Conservation (phyloP, 75 land plant species). For the Cunninghamia lanceolata region DNA sequence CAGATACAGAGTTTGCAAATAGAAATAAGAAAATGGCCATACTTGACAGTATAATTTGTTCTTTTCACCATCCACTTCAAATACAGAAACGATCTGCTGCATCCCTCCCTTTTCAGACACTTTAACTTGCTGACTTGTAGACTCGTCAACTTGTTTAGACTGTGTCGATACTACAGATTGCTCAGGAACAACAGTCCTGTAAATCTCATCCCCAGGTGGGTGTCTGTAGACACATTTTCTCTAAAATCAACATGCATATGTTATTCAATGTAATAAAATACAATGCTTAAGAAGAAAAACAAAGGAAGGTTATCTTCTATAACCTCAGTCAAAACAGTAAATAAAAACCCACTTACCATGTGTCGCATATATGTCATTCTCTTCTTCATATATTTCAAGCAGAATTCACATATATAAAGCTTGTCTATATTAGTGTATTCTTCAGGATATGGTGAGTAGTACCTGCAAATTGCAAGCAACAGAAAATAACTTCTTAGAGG, state of each 20-base stretch:
- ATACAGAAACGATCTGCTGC: constrained; percentile 25
- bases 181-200: constrained; percentile 28
- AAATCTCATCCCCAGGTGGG: constrained; percentile 58
- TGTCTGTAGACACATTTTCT: constrained; percentile 30
- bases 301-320: neutral
- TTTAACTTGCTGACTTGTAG: constrained; percentile 5
- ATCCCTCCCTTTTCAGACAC: constrained; percentile 11
- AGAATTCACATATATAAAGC: constrained; percentile 49
- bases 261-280: neutral
- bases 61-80: constrained; percentile 54
- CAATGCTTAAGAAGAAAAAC: neutral
- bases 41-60: constrained; percentile 56
- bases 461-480: constrained; percentile 31
- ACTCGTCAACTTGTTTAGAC: constrained; percentile 8
- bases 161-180: constrained; percentile 10
- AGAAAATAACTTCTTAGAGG: neutral
- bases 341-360: constrained; percentile 20
- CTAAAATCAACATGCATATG: constrained; percentile 19
- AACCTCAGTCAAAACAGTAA: neutral
- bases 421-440: constrained; percentile 39
- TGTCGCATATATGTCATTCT: constrained; percentile 32
- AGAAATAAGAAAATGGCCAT: constrained; percentile 10
- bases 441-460: constrained; percentile 57
- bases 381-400: constrained; percentile 51
- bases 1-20: neutral